Percentiles rank a stretch among this genome's conserved stretches.
Evolutionary conservation across 305 asterid species (phyloP).

Genomic region (Fraxinus dipetala): DNA sequence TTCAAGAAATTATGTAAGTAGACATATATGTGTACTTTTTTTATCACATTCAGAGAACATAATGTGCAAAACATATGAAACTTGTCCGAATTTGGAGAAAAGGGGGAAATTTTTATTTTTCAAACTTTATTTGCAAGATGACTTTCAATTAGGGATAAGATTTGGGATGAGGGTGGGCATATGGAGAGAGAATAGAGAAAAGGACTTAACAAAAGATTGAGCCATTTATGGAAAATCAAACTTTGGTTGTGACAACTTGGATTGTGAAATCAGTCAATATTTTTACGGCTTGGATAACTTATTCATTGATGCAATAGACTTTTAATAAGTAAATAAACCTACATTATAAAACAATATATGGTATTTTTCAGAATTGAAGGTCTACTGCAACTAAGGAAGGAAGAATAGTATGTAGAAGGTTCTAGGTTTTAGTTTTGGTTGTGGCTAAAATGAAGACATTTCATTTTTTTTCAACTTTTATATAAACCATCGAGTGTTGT

Average conservation of each 20-base stretch:
- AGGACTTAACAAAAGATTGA: neutral
- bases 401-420: neutral
- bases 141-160: neutral
- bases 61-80: neutral
- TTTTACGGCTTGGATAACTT: neutral
- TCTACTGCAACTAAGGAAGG: neutral
- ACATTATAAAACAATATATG: neutral
- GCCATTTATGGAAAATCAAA: neutral
- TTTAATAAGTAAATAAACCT: neutral
- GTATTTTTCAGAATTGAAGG: neutral
- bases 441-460: neutral
- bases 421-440: neutral
- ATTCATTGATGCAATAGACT: neutral
- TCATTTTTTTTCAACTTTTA: neutral
- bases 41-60: neutral
- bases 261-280: neutral
- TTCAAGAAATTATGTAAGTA: neutral
- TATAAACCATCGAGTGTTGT: neutral
- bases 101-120: neutral
- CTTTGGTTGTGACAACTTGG: neutral
- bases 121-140: neutral
- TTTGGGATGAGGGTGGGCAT: neutral
- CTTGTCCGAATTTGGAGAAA: neutral
- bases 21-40: neutral
- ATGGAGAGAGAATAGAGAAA: neutral